These are phyloP conservation scores for Oropetium thomaeum DNA, from an alignment of 176 grass and related monocot species.

Conservation along the genomic window DNA sequence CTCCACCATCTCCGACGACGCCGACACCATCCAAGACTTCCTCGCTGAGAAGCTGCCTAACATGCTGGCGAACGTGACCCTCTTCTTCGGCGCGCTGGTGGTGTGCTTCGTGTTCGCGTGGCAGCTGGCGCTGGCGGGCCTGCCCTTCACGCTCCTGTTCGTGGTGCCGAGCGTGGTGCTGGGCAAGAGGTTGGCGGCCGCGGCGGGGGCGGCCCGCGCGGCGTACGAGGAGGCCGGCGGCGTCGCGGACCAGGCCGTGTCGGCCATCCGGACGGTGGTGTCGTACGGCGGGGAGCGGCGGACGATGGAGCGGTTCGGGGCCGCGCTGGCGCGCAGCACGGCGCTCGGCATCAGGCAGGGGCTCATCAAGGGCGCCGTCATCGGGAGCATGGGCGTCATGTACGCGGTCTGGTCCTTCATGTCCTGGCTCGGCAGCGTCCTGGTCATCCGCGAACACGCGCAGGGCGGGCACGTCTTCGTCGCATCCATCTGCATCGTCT, in stretches of 20 bases:
- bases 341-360: conserved; percentile 51
- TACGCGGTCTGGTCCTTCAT: conserved; percentile 59
- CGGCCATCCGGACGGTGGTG: conserved; percentile 50
- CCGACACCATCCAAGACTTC: conserved; percentile 55
- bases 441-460: conserved; percentile 46
- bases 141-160: conserved; percentile 54
- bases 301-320: conserved; percentile 42
- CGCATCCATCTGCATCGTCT: conserved; percentile 47
- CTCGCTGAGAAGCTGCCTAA: conserved; percentile 50
- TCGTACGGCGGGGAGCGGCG: conserved; percentile 40
- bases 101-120: conserved; percentile 49
- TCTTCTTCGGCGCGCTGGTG: conserved; percentile 35
- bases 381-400: conserved; percentile 53
- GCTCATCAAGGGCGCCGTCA: conserved; percentile 50
- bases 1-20: conserved; percentile 62
- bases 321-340: conserved; percentile 40
- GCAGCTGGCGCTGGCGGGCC: conserved; percentile 49
- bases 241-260: conserved; percentile 53
- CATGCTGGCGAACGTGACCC: conserved; percentile 39
- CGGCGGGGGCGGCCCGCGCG: conserved; percentile 14
- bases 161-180: conserved; percentile 39
- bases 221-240: conserved; percentile 51
- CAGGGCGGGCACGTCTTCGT: conserved; percentile 62
- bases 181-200: conserved; percentile 39
- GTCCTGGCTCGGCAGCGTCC: conserved; percentile 41